Evolutionary conservation across 805 yeast species (phyloP), one percentile per base, ranked within the genome.

Genomic region (Citeromyces matritensis): DNA sequence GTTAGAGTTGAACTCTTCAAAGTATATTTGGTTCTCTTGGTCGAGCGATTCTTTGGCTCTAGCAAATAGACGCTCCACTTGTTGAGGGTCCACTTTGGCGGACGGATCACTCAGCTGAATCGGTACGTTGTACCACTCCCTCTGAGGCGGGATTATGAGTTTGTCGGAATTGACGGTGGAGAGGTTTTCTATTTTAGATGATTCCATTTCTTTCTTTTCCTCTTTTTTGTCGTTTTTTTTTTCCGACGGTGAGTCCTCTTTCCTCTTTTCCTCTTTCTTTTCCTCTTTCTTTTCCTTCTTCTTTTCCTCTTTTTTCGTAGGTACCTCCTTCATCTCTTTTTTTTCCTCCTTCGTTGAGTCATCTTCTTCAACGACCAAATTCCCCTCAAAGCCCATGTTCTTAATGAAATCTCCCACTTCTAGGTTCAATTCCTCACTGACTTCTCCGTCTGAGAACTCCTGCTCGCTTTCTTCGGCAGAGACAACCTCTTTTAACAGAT

Each of bases 1-100:
- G 34, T 76, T 69, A 40, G 73, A 73, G 34, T 80, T 69, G 48
- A 77, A 77, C 48, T 78, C 93, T 37, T 73, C 76, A 38, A 70
- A 65, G 49, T 81, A 88, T 0, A 62, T 45, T 35, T 67, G 63
- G 51, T 83, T 84, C 37, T 91, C 97, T 11, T 58, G 55, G 33
- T 78, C 79, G 15, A 83, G 57, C 12, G 76, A 57, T 27, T 57
- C 59, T 43, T 75, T 64, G 25, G 93, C 95, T 46, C 74, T 69
- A 37, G 69, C 71, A 34, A 61, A 63, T 30, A 86, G 59, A 38
- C 65, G 60, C 14, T 71, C 76, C 31, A 79, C 58, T 36, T 74
- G 79, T 21, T 66, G 68, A 29, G 68, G 59, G 17, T 65, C 62
- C 29, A 63, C 53, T 44, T 44, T 58, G 40, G 57, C 64, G 3